These are phyloP conservation scores for Pouteria glomerata DNA, from an alignment of 148 eudicot species.

Conservation along the genomic window DNA sequence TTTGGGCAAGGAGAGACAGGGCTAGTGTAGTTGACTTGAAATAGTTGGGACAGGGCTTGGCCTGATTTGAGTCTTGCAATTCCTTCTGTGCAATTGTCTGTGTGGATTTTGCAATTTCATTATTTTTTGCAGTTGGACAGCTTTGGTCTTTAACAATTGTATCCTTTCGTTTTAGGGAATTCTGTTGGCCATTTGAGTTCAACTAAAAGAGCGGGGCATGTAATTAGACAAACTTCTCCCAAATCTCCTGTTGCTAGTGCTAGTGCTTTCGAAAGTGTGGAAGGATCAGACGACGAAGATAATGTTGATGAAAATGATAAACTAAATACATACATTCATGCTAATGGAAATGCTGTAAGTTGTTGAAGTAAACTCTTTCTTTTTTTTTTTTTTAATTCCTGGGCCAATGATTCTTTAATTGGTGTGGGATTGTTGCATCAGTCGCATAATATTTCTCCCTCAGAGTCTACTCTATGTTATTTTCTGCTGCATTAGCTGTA, in stretches of 20 bases:
- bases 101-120: background rate
- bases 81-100: background rate
- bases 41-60: background rate
- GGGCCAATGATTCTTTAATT: background rate
- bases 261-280: slow-evolving; percentile 93
- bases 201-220: slow-evolving; percentile 47
- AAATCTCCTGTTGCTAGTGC: slow-evolving; percentile 86
- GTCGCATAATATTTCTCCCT: too few relatives aligned
- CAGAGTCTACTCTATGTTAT: background rate
- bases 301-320: slow-evolving; percentile 46
- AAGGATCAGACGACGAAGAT: slow-evolving; percentile 95
- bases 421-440: background rate
- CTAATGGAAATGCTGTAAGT: slow-evolving; percentile 82
- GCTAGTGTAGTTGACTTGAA: background rate
- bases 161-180: slow-evolving; percentile 43
- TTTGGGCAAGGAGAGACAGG: background rate
- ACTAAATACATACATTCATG: slow-evolving; percentile 44
- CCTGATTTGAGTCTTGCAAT: background rate
- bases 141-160: background rate
- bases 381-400: background rate
- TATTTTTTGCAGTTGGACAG: background rate
- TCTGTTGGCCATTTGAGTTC: slow-evolving; percentile 45
- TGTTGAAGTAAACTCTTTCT: slow-evolving; percentile 5
- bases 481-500: background rate
- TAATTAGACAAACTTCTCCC: slow-evolving; percentile 82